Percentiles rank a stretch among this genome's conserved stretches.
phyloP scores from a whole-genome alignment of 495 filamentous ascomycete species.

The Pseudoneurospora amorphoporcata region DNA sequence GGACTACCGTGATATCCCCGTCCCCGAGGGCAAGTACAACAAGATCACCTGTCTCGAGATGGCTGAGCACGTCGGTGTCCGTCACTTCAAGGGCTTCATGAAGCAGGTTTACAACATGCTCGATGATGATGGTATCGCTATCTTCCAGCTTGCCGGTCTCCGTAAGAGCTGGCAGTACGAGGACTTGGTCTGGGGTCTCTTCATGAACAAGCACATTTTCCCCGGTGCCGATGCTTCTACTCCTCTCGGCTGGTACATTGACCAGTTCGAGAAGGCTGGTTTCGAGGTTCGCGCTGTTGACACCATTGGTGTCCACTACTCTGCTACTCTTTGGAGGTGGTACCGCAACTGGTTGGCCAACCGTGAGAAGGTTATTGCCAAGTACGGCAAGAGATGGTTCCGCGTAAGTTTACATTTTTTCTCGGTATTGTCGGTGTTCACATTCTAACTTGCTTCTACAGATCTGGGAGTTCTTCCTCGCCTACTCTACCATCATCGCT shows the following conservation, averaged over 20 bases:
- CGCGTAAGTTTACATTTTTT: constrained; percentile 52
- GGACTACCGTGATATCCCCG: constrained; percentile 76
- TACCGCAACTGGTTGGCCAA: constrained; percentile 99
- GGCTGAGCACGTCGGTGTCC: constrained; percentile 82
- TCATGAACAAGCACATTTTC: constrained; percentile 92
- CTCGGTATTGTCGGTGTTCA: background rate
- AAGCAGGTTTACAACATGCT: constrained; percentile 75
- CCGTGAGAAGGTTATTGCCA: constrained; percentile 84
- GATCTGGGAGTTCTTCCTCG: constrained; percentile 99
- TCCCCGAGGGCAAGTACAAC: constrained; percentile 57
- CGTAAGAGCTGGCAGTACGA: constrained; percentile 82
- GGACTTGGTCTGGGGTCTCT: constrained; percentile 78
- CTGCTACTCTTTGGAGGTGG: constrained; percentile 95
- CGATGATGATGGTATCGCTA: constrained; percentile 75
- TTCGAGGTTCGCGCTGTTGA: constrained; percentile 72
- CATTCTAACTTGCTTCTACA: constrained; percentile 21
- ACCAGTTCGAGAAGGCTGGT: constrained; percentile 61
- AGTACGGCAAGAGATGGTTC: constrained; percentile 95
- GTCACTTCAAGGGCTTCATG: constrained; percentile 57
- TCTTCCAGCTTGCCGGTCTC: constrained; percentile 74
- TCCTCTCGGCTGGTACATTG: constrained; percentile 62
- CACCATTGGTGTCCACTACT: constrained; percentile 94
- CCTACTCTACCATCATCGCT: constrained; percentile 83
- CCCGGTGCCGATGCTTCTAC: constrained; percentile 79
- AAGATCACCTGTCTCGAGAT: constrained; percentile 88